Evolutionary conservation across 805 yeast genomes (phyloP).

Genomic region (Yamadazyma sp.): DNA sequence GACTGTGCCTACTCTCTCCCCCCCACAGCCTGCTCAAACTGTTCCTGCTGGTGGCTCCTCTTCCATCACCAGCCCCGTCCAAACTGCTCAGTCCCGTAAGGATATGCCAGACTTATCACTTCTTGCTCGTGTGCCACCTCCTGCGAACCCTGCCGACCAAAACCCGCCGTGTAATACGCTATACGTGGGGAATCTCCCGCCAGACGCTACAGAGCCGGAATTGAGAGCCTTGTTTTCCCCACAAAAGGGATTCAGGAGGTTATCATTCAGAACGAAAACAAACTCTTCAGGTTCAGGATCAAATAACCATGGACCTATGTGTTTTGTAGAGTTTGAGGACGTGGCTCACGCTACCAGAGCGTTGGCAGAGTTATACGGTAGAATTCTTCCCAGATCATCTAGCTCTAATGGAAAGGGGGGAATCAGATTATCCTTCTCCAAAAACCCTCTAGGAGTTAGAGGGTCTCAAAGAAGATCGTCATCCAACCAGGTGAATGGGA

Average conservation of each 20-base stretch:
- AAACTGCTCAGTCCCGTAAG: slow-evolving; percentile 21
- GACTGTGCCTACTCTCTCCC: background rate
- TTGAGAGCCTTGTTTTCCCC: slow-evolving; percentile 81
- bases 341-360: slow-evolving; percentile 92
- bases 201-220: slow-evolving; percentile 94
- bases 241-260: slow-evolving; percentile 88
- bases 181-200: slow-evolving; percentile 96
- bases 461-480: slow-evolving; percentile 54
- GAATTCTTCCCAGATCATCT: slow-evolving; percentile 78
- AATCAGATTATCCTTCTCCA: slow-evolving; percentile 87
- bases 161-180: slow-evolving; percentile 98
- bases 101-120: slow-evolving; percentile 66
- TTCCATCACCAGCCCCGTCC: slow-evolving; percentile 12
- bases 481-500: slow-evolving; percentile 17
- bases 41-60: slow-evolving; percentile 1
- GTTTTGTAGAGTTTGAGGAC: slow-evolving; percentile 98
- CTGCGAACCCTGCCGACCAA: slow-evolving; percentile 98
- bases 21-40: slow-evolving; percentile 1
- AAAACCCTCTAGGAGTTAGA: slow-evolving; percentile 95
- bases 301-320: slow-evolving; percentile 90
- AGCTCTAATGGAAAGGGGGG: slow-evolving; percentile 83
- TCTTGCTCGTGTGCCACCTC: slow-evolving; percentile 80
- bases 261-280: slow-evolving; percentile 76
- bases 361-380: slow-evolving; percentile 88
- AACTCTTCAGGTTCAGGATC: slow-evolving; percentile 34